phyloP scores from a whole-genome alignment of 768 basidiomycete species.

The Podaxis sp. region DNA sequence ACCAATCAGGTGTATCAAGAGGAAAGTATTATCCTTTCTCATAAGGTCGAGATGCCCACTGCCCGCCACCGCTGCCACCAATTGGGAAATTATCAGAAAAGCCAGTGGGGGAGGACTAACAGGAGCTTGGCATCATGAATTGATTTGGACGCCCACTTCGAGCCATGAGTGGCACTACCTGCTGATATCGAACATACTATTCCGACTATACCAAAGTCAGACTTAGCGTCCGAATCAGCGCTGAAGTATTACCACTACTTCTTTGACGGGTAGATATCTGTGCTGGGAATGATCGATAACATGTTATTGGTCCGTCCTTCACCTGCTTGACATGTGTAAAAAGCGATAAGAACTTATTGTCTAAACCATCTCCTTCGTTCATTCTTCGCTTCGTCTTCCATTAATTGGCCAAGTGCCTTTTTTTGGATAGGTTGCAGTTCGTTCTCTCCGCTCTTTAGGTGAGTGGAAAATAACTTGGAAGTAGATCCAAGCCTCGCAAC shows the following conservation, averaged over 20 bases:
- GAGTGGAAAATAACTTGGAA: neutral
- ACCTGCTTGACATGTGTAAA: neutral
- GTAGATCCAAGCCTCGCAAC: neutral
- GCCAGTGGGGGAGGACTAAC: neutral
- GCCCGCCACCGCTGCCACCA: neutral
- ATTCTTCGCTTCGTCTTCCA: constrained; percentile 1
- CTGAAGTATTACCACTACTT: neutral
- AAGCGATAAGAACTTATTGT: neutral
- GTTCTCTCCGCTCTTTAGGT: constrained; percentile 1
- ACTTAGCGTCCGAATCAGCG: neutral
- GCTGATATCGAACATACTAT: neutral
- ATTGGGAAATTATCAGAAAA: neutral
- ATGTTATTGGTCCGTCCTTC: neutral
- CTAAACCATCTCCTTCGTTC: neutral
- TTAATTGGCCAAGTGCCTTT: constrained; percentile 2
- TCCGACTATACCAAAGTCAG: neutral
- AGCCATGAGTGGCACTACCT: neutral
- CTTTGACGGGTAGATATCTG: neutral
- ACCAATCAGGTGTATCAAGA: too few species aligned
- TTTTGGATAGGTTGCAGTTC: neutral
- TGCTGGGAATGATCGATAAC: neutral
- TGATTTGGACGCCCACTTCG: neutral
- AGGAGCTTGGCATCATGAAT: neutral
- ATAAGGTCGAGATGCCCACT: too few species aligned
- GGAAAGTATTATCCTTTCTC: too few species aligned